phyloP scores from a whole-genome alignment of 2,329 filamentous ascomycete species.

The Tolypocladium inflatum region DNA sequence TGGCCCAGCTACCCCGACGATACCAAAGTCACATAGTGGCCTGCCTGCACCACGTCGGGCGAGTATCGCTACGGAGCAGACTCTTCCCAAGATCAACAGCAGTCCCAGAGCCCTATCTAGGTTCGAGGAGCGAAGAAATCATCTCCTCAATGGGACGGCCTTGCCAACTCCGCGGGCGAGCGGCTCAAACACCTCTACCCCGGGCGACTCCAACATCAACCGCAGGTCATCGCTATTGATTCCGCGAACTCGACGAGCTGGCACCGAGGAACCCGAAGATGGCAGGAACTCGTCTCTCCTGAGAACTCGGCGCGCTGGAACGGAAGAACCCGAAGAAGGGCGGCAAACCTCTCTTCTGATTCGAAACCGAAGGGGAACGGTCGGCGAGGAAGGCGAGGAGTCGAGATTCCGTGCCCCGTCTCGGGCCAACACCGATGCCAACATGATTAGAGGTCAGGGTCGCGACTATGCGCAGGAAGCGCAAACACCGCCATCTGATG shows the following conservation, averaged over 20 bases:
- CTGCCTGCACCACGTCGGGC: constrained; percentile 28
- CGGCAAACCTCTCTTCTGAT: constrained; percentile 32
- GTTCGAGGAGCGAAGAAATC: constrained; percentile 43
- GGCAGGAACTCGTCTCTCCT: constrained; percentile 40
- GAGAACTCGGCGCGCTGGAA: constrained; percentile 33
- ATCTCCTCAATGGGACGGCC: constrained; percentile 33
- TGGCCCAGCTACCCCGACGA: constrained; percentile 32
- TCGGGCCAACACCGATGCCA: constrained; percentile 47
- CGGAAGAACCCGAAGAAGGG: constrained; percentile 38
- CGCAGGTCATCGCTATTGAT: constrained; percentile 46
- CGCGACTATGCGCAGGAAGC: constrained; percentile 20
- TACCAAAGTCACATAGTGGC: constrained; percentile 29
- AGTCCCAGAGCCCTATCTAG: constrained; percentile 41
- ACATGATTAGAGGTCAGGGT: constrained; percentile 21
- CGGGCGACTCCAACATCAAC: constrained; percentile 23
- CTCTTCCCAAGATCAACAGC: constrained; percentile 24
- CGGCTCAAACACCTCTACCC: constrained; percentile 27
- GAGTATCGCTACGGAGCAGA: constrained; percentile 31
- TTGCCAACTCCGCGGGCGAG: constrained; percentile 35
- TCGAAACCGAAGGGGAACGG: constrained; percentile 35
- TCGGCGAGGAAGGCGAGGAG: constrained; percentile 40
- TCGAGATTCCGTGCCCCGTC: constrained; percentile 45
- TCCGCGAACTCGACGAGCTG: constrained; percentile 34
- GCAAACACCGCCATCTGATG: constrained; percentile 21
- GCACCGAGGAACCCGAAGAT: constrained; percentile 41